Evolutionary conservation across 768 basidiomycete genomes (phyloP).

Genomic region (Amanita thiersii): DNA sequence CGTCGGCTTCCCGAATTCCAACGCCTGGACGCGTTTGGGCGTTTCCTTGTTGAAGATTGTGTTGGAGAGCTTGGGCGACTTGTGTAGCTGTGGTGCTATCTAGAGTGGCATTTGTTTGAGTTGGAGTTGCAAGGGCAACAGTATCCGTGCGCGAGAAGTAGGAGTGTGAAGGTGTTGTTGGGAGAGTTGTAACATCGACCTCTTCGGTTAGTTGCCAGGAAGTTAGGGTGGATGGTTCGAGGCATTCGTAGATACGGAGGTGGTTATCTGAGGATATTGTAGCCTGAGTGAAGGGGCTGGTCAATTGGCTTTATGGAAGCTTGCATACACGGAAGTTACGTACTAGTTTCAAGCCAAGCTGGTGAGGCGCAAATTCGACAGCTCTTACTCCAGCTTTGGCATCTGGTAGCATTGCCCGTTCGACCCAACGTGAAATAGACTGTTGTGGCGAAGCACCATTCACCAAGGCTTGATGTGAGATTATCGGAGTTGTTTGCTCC

Average conservation of each 20-base stretch:
- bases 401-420: conserved; percentile 70
- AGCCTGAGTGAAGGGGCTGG: conserved; percentile 42
- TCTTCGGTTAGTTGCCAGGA: conserved; percentile 74
- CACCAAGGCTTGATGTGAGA: conserved; percentile 17
- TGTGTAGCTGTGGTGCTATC: conserved; percentile 53
- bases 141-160: conserved; percentile 42
- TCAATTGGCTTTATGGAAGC: background rate
- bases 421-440: conserved; percentile 52
- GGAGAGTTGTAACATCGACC: conserved; percentile 59
- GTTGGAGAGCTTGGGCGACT: conserved; percentile 58
- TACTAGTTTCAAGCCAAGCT: conserved; percentile 85
- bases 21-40: conserved; percentile 23
- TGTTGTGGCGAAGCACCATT: conserved; percentile 19
- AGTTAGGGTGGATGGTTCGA: conserved; percentile 66
- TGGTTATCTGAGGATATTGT: conserved; percentile 83
- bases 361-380: conserved; percentile 82
- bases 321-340: conserved; percentile 14
- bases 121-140: conserved; percentile 61
- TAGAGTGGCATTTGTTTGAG: conserved; percentile 47
- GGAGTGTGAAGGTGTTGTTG: conserved; percentile 31
- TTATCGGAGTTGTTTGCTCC: conserved; percentile 50
- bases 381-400: conserved; percentile 79
- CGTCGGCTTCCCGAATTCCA: conserved; percentile 75
- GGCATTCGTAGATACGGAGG: conserved; percentile 85
- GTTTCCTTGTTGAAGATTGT: conserved; percentile 29